Conservation (phyloP, 805 yeast species). For the Candida ulmi region DNA sequence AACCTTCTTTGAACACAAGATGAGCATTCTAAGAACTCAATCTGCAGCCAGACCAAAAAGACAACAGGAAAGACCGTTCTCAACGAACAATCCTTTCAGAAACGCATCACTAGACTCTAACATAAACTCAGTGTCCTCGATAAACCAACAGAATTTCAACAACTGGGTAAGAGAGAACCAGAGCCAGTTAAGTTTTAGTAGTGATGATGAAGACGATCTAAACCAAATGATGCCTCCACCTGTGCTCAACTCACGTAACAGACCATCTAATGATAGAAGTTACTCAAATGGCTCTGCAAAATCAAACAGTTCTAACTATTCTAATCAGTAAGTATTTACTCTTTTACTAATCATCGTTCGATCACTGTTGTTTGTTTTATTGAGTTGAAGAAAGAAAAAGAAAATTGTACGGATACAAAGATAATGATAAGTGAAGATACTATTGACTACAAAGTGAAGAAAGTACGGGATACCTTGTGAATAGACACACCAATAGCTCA, state of each 20-base stretch:
- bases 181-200: slow-evolving; percentile 36
- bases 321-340: neutral
- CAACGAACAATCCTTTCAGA: slow-evolving; percentile 74
- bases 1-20: neutral
- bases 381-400: too few relatives aligned
- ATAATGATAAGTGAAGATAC: too few relatives aligned
- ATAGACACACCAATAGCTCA: too few relatives aligned
- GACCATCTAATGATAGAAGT: slow-evolving; percentile 17
- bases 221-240: slow-evolving; percentile 15
- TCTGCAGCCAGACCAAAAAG: neutral
- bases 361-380: neutral
- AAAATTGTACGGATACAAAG: too few relatives aligned
- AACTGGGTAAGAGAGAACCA: slow-evolving; percentile 49
- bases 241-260: slow-evolving; percentile 3
- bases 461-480: too few relatives aligned
- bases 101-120: slow-evolving; percentile 30
- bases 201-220: slow-evolving; percentile 33
- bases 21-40: neutral
- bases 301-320: slow-evolving; percentile 3
- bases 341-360: too few relatives aligned
- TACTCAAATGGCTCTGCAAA: slow-evolving; percentile 9
- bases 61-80: slow-evolving; percentile 33
- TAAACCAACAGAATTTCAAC: slow-evolving; percentile 38
- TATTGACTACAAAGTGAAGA: too few relatives aligned
- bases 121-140: slow-evolving; percentile 22